Percentiles rank a stretch among this genome's conserved stretches.
Conservation (phyloP, 1,284 basidiomycete genomes). For the Moniliella sp. region DNA sequence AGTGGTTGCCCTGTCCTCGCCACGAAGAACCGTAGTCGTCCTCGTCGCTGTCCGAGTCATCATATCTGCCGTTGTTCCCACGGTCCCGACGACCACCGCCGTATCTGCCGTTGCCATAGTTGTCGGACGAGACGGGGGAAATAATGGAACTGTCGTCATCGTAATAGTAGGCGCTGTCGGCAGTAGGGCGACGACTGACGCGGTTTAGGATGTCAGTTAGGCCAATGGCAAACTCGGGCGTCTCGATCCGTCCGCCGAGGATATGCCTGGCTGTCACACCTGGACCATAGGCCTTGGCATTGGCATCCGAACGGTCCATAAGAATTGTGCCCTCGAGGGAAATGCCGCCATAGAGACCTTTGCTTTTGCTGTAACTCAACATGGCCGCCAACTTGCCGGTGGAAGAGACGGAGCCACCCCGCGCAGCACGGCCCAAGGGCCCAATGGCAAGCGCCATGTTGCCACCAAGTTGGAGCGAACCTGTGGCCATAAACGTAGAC, state of each 20-base stretch:
- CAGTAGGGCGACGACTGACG: conserved; percentile 7
- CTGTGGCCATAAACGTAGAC: conserved; percentile 78
- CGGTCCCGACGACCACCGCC: too few species aligned
- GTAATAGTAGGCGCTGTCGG: neutral
- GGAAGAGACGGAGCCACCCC: conserved; percentile 68
- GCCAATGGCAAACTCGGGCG: conserved; percentile 10
- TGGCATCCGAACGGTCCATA: conserved; percentile 63
- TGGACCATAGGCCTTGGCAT: conserved; percentile 32
- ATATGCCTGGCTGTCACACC: conserved; percentile 19
- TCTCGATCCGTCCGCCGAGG: conserved; percentile 13
- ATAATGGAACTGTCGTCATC: neutral
- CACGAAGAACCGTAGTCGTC: neutral
- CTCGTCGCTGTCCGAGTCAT: neutral
- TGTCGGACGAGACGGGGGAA: neutral
- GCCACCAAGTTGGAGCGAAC: conserved; percentile 59
- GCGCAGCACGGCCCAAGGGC: conserved; percentile 77
- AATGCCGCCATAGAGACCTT: conserved; percentile 63
- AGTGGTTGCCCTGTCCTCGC: neutral
- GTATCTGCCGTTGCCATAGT: neutral
- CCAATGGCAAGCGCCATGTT: conserved; percentile 52
- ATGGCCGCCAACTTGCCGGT: conserved; percentile 82
- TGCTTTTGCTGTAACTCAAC: conserved; percentile 67
- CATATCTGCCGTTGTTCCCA: neutral
- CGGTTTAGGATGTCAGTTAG: conserved; percentile 15
- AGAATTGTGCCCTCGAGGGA: conserved; percentile 84